Evolutionary conservation across 106 monocot genomes (phyloP).

Genomic region (Xerophyta viscosa): DNA sequence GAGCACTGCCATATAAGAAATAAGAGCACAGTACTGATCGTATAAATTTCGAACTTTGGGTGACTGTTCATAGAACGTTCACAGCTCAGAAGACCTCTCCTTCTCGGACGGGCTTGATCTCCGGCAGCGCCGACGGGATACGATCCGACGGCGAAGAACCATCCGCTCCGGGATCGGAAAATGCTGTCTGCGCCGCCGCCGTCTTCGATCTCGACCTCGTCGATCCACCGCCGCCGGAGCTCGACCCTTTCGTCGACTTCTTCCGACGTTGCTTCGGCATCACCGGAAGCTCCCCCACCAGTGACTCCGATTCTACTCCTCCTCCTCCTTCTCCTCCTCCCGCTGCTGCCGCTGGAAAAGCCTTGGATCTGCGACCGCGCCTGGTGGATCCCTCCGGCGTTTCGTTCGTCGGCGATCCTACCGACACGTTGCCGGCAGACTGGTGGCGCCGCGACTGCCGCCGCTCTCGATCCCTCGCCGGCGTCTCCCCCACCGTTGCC

Average conservation of each 20-base stretch:
- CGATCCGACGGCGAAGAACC: too few species aligned
- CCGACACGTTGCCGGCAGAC: conserved; percentile 1
- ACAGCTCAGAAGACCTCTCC: too few species aligned
- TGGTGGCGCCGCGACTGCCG: conserved; percentile 6
- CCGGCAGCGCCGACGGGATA: too few species aligned
- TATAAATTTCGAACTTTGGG: too few species aligned
- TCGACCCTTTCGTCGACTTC: conserved; percentile 5
- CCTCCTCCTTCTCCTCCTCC: not conserved
- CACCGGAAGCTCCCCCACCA: not conserved
- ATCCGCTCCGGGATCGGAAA: too few species aligned
- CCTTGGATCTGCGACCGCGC: not conserved
- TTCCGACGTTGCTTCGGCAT: conserved; percentile 8
- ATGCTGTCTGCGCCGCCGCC: conserved; percentile 5
- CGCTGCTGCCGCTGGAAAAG: not conserved
- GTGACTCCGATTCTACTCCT: not conserved
- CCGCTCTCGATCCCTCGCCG: not conserved
- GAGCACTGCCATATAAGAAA: too few species aligned
- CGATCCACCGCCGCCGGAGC: not conserved
- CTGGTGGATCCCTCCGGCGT: not conserved
- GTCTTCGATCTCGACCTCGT: conserved; percentile 5
- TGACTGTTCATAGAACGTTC: too few species aligned
- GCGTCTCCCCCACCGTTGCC: not conserved
- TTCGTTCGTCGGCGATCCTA: not conserved
- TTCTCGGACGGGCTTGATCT: too few species aligned
- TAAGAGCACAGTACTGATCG: too few species aligned